phyloP scores from a whole-genome alignment of 169 alveolate species.

The Amoebophrya sp. region DNA sequence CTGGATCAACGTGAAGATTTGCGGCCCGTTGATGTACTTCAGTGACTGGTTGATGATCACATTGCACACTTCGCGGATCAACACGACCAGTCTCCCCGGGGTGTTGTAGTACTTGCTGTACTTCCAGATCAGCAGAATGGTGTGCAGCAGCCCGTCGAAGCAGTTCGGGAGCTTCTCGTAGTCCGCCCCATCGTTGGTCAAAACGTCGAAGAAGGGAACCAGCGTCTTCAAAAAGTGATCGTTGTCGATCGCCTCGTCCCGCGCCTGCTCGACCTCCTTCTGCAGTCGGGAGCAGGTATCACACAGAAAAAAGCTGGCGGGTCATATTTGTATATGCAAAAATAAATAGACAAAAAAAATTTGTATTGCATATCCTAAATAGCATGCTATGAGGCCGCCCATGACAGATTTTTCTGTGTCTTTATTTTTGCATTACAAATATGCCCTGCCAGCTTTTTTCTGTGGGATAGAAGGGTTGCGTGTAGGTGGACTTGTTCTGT shows the following conservation, averaged over 20 bases:
- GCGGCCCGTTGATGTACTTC: background rate
- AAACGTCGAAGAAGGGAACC: conserved; percentile 60
- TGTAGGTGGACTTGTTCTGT: conserved; percentile 82
- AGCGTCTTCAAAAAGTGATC: conserved; percentile 68
- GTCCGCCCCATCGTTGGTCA: conserved; percentile 75
- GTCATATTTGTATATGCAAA: too few relatives aligned
- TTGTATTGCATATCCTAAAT: too few relatives aligned
- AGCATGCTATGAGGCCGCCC: too few relatives aligned
- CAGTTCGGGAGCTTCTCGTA: conserved; percentile 68
- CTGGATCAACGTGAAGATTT: conserved; percentile 63
- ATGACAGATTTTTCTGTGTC: too few relatives aligned
- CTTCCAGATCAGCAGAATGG: conserved; percentile 78
- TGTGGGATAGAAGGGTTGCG: conserved; percentile 80
- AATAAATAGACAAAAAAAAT: too few relatives aligned
- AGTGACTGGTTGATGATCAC: conserved; percentile 72
- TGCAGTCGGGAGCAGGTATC: too few relatives aligned
- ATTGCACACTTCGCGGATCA: conserved; percentile 83
- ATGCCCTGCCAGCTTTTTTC: too few relatives aligned
- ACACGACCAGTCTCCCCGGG: conserved; percentile 84
- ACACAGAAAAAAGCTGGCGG: too few relatives aligned
- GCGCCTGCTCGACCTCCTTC: conserved; percentile 79
- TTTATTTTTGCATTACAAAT: too few relatives aligned
- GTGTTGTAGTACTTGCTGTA: conserved; percentile 79
- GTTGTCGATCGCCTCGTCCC: conserved; percentile 84
- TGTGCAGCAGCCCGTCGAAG: conserved; percentile 83